Evolutionary conservation across 164 flowering plant species (phyloP), one percentile per base, ranked within the genome.

Genomic region (Annona squamosa): DNA sequence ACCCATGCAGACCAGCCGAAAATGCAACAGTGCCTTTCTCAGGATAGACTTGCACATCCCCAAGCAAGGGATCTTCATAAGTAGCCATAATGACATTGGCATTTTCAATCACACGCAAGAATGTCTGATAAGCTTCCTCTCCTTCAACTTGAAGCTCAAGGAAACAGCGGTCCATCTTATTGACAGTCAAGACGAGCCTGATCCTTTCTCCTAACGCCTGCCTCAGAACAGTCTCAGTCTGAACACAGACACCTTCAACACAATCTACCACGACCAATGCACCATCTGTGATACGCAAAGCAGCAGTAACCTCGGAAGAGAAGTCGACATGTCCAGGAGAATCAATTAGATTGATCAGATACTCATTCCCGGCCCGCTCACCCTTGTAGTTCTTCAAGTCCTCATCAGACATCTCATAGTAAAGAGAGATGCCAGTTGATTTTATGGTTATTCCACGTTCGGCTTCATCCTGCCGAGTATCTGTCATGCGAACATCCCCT

Each of bases 321-420:
- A 80, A 80, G 67, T 80, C 82, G 19, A 77, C 82, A 2, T 80
- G 82, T 75, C 82, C 79, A 74, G 82, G 82, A 4, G 82, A 80
- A 72, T 80, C 79, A n/a, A 80, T 80, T 5, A 80, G 75, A 47
- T 80, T 80, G 48, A 80, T 80, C 37, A 80, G 73, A 47, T 80
- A 80, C 75, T 74, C 78, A 37, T 80, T 72, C 59, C 82, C 82
- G 1, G 4, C 4, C 0, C 79, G 71, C 44, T 74, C 82, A 3
- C 82, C 82, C 69, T 68, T 77, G 76, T 16, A 80, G 68, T 19
- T 72, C 65, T 74, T 77, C 42, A 80, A 63, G 10, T 75, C 64
- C 1, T 45, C 80, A 2, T 68, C 73, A 4, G 63, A 13, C 82
- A 80, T 80, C 70, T 74, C 80, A 65, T 78, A 78, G 46, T 71